Percentiles rank a stretch among this genome's conserved stretches.
Conservation (phyloP, 1,139 yeast species). For the Candida sojae region DNA sequence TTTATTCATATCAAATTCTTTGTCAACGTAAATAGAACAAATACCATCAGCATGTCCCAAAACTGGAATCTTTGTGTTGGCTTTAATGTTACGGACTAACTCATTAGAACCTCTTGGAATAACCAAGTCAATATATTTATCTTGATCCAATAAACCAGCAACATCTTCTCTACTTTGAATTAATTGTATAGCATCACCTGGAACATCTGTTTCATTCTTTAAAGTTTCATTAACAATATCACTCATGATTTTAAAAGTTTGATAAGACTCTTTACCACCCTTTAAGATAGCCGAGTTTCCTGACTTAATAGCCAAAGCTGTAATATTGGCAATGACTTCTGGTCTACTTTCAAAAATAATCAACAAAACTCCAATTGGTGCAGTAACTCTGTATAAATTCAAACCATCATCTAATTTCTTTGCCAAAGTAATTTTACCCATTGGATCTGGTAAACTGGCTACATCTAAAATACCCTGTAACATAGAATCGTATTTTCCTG, state of each 20-base stretch:
- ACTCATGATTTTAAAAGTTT: constrained; percentile 85
- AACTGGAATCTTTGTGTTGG: constrained; percentile 90
- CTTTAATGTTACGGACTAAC: constrained; percentile 81
- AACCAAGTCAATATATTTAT: constrained; percentile 87
- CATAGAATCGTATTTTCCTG: constrained; percentile 91
- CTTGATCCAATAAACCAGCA: constrained; percentile 79
- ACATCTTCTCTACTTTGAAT: constrained; percentile 90
- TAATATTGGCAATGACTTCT: constrained; percentile 96
- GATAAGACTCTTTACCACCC: constrained; percentile 92
- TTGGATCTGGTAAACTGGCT: constrained; percentile 84
- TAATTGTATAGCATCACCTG: constrained; percentile 78
- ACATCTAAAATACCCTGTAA: constrained; percentile 93
- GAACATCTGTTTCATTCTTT: constrained; percentile 61
- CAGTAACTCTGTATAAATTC: constrained; percentile 76
- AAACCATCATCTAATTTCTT: constrained; percentile 85
- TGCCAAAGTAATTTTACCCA: constrained; percentile 82
- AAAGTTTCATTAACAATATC: constrained; percentile 66
- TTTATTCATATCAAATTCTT: constrained; percentile 71
- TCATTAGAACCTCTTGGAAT: constrained; percentile 97
- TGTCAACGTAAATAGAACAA: constrained; percentile 83
- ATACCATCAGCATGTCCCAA: constrained; percentile 99
- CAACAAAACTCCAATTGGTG: constrained; percentile 92
- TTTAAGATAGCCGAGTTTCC: constrained; percentile 95
- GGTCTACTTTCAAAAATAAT: constrained; percentile 97
- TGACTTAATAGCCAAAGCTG: constrained; percentile 92